A percentile compares a stretch with the other conserved stretches of the same genome.
Conservation (phyloP, 495 filamentous ascomycete species). For the Penicillium paxilli region DNA sequence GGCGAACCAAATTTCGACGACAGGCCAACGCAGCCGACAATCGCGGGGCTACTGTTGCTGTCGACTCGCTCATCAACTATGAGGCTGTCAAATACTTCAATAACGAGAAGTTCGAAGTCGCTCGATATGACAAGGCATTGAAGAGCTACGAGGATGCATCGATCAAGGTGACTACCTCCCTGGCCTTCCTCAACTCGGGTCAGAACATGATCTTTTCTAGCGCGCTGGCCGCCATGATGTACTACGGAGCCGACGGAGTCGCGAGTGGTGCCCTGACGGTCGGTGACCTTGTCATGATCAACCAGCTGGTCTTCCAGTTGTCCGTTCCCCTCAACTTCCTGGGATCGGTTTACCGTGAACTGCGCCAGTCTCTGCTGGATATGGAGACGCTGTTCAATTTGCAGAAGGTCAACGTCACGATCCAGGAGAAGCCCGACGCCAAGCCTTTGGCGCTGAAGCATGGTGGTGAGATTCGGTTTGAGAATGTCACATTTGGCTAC, state of each 20-base stretch:
- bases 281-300: slow-evolving; percentile 98
- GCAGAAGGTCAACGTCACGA: slow-evolving; percentile 93
- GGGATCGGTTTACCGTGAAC: slow-evolving; percentile 91
- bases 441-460: slow-evolving; percentile 66
- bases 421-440: slow-evolving; percentile 74
- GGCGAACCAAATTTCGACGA: slow-evolving; percentile 94
- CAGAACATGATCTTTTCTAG: slow-evolving; percentile 97
- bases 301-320: slow-evolving; percentile 97
- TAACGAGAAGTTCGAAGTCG: slow-evolving; percentile 92
- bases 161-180: slow-evolving; percentile 92
- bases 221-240: slow-evolving; percentile 98
- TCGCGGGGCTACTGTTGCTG: slow-evolving; percentile 89
- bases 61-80: slow-evolving; percentile 96
- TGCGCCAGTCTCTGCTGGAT: slow-evolving; percentile 89
- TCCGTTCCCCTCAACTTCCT: slow-evolving; percentile 96
- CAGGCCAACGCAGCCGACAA: slow-evolving; percentile 96
- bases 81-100: slow-evolving; percentile 99
- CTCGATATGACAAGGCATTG: slow-evolving; percentile 84
- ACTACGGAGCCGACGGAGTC: slow-evolving; percentile 85
- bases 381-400: slow-evolving; percentile 99
- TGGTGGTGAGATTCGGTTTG: slow-evolving; percentile 88
- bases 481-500: slow-evolving; percentile 95
- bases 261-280: slow-evolving; percentile 78
- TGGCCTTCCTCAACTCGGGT: slow-evolving; percentile 94
- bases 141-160: slow-evolving; percentile 87